A percentile compares a stretch with the other conserved stretches of the same genome.
Evolutionary conservation across 192 early-diverging fungal genomes (phyloP).

Genomic region (Jimgerdemannia flammicorona): DNA sequence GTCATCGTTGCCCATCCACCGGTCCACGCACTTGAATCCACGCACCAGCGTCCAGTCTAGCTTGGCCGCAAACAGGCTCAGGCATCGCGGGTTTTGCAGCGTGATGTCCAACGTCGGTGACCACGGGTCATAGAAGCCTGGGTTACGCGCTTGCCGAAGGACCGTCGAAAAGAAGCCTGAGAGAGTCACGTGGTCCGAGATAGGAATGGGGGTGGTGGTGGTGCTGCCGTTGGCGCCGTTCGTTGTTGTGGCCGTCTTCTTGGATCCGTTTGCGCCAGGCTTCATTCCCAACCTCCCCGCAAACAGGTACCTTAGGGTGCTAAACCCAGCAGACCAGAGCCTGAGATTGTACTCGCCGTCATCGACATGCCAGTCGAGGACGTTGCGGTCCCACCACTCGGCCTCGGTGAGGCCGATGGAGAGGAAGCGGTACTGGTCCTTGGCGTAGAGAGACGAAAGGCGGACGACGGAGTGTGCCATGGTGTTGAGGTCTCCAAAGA

Average conservation of each 20-base stretch:
- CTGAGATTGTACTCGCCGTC: constrained; percentile 37
- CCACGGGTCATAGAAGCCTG: constrained; percentile 77
- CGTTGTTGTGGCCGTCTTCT: not conserved
- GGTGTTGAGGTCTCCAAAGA: constrained; percentile 78
- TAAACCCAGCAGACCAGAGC: constrained; percentile 26
- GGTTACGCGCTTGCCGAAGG: constrained; percentile 54
- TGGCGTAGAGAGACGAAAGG: constrained; percentile 56
- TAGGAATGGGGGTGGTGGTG: no score
- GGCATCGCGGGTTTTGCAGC: constrained; percentile 55
- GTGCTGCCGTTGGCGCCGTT: no score
- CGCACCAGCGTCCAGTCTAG: constrained; percentile 70
- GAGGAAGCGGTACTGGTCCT: constrained; percentile 61
- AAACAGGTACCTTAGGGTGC: constrained; percentile 2
- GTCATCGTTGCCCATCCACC: constrained; percentile 59
- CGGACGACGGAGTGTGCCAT: constrained; percentile 75
- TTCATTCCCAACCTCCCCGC: not conserved
- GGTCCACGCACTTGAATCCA: constrained; percentile 43
- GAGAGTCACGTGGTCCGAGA: not conserved
- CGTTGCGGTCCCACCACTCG: constrained; percentile 65
- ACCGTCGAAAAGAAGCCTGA: constrained; percentile 43
- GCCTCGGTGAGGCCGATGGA: constrained; percentile 62
- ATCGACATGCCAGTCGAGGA: constrained; percentile 45
- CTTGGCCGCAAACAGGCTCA: constrained; percentile 65
- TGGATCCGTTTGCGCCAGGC: not conserved
- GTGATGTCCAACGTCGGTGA: constrained; percentile 57